phyloP scores from a whole-genome alignment of 169 alveolate species.

The Cryptosporidium ryanae region DNA sequence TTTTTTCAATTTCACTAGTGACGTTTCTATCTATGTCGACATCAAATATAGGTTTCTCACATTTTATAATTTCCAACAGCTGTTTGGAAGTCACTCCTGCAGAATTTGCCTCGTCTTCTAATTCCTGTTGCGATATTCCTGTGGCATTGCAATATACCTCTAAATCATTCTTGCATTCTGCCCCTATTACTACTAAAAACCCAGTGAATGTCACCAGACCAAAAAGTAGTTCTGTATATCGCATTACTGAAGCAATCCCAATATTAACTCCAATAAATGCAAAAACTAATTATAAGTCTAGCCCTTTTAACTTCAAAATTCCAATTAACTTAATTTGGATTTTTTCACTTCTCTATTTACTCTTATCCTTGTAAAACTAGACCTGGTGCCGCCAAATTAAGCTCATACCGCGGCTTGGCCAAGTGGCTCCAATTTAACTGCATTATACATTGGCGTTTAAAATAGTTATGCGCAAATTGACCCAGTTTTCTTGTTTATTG shows the following conservation, averaged over 20 bases:
- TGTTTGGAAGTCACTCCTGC: constrained; percentile 10
- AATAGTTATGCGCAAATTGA: no score
- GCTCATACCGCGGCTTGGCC: no score
- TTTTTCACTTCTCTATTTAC: neutral
- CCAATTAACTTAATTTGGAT: neutral
- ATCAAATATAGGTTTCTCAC: neutral
- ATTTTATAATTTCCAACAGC: constrained; percentile 19
- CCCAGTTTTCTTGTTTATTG: no score
- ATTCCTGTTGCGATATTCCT: constrained; percentile 10
- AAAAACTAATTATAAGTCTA: neutral
- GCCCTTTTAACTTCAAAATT: no score
- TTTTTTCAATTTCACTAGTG: neutral
- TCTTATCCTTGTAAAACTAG: constrained; percentile 36
- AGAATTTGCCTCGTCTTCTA: constrained; percentile 31
- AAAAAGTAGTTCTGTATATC: neutral
- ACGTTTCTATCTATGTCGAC: neutral
- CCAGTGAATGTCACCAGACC: neutral
- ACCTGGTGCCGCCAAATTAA: neutral
- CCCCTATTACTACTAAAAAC: neutral
- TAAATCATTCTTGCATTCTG: neutral
- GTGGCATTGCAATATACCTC: constrained; percentile 17
- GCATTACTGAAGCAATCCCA: neutral
- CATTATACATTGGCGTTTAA: no score
- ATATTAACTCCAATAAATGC: constrained; percentile 6
- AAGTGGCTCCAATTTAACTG: no score